Percentiles rank a stretch among this genome's conserved stretches.
Conservation (phyloP, 1,284 basidiomycete species). For the Leccinum griseonigrum region DNA sequence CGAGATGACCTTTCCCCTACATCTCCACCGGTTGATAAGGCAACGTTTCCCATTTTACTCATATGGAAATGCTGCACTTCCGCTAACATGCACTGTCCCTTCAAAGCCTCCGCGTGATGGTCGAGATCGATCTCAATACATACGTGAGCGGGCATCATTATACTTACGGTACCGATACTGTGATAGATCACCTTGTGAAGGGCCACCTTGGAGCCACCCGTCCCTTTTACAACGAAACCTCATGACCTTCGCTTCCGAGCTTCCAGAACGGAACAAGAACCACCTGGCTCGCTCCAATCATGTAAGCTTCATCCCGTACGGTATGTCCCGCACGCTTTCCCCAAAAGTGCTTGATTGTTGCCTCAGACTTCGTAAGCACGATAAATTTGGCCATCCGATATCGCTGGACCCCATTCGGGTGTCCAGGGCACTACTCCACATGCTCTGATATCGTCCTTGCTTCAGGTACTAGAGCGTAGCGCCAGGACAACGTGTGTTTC, state of each 20-base stretch:
- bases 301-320: slow-evolving; percentile 16
- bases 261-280: slow-evolving; percentile 25
- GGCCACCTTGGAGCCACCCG: not conserved
- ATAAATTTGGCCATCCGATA: not conserved
- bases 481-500: slow-evolving; percentile 21
- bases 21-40: slow-evolving; percentile 6
- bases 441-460: slow-evolving; percentile 1
- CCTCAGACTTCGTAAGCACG: slow-evolving; percentile 9
- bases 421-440: not conserved
- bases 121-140: slow-evolving; percentile 21
- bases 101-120: slow-evolving; percentile 22
- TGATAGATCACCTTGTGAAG: slow-evolving; percentile 23
- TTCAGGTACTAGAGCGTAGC: not conserved
- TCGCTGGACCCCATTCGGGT: not conserved
- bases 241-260: slow-evolving; percentile 25
- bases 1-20: not conserved
- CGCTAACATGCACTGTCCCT: slow-evolving; percentile 7
- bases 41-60: slow-evolving; percentile 1
- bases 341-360: slow-evolving; percentile 1
- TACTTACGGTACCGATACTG: slow-evolving; percentile 31
- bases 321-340: not conserved
- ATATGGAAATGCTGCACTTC: slow-evolving; percentile 3
- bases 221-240: slow-evolving; percentile 22
- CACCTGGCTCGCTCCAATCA: slow-evolving; percentile 19
- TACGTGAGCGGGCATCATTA: slow-evolving; percentile 31